Base-by-base conservation (phyloP, 305 asterid species). In the Fraxinus xanthoxyloides region DNA sequence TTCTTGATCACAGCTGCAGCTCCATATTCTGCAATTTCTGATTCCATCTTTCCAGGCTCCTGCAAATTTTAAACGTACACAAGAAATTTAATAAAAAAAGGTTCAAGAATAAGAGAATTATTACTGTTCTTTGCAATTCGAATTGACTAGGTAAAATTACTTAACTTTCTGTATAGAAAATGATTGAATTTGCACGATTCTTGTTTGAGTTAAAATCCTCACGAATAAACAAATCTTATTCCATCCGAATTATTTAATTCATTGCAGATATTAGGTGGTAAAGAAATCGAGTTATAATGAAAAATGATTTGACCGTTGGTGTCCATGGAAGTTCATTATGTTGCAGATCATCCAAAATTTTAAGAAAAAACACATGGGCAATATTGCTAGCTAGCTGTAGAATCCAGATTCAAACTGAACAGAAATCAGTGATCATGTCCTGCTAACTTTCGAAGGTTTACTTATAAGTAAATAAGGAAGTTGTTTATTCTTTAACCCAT, bases 1-100 rank as follows among this genome's bases (percentile, higher is more conserved):
- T 89, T 92, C 89, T 88, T 95, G 79, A 95, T 83, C 77, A 93
- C 94, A 2, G 87, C 81, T 85, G 88, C 92, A 7, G 91, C 85
- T 17, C 98, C 98, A 70, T 80, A 81, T 63, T 84, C 84, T 6
- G 88, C 94, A 7, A 94, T 92, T 56, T 92, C 94, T 12, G 89
- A 83, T 84, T 95, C 99, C 3, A 95, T 86, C 76, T 84, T 87
- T n/a, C 97, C 97, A 1, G 88, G 85, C 82, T 94, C 94, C 98
- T 94, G 83, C 61, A 72, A 17, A 70, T 65, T 56, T n/a, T 7
- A 28, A 19, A 56, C n/a, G 12, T 43, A 43, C 12, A n/a, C 1
- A 2, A 12, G 5, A 43, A 43, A 12, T 13, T 12, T 43, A 3
- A 43, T 43, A 1, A 43, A 56, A 19, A 3, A 17, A 23, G 17